These are phyloP conservation scores for Gillenia trifoliata DNA, from an alignment of 306 rosid species.

Conservation along the genomic window DNA sequence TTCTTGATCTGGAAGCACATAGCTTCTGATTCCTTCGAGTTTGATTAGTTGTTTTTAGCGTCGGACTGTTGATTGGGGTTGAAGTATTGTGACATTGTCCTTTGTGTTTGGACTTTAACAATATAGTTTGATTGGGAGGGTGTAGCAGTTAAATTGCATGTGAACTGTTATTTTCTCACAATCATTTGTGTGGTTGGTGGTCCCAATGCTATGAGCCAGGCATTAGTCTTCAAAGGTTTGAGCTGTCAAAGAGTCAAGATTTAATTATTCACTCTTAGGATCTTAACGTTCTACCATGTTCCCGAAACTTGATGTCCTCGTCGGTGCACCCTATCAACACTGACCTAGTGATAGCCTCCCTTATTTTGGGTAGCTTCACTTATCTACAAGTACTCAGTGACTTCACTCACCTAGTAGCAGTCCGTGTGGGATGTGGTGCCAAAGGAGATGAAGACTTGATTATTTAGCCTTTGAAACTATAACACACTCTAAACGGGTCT, in stretches of 20 bases:
- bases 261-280: not conserved
- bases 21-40: slow-evolving; percentile 30
- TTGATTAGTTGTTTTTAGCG: slow-evolving; percentile 40
- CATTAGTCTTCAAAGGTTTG: not conserved
- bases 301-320: not conserved
- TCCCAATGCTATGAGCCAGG: not conserved
- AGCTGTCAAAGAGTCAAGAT: not conserved
- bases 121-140: not conserved
- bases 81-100: not conserved
- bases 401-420: not conserved
- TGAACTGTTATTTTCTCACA: slow-evolving; percentile 1
- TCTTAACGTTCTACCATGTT: not conserved
- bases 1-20: slow-evolving; percentile 8
- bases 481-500: not conserved
- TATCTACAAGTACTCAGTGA: not conserved
- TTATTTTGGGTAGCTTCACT: not conserved
- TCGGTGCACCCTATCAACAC: not conserved
- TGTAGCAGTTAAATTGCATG: slow-evolving; percentile 6
- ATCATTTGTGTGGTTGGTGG: slow-evolving; percentile 6
- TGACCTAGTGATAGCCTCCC: not conserved
- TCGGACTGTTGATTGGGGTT: slow-evolving; percentile 1
- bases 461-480: not conserved
- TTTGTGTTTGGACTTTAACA: slow-evolving; percentile 1
- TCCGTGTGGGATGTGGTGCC: not conserved
- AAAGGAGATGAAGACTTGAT: not conserved